Percentiles rank a stretch among this genome's conserved stretches.
Conservation (phyloP, 306 rosid genomes). For the Rosa rugosa region DNA sequence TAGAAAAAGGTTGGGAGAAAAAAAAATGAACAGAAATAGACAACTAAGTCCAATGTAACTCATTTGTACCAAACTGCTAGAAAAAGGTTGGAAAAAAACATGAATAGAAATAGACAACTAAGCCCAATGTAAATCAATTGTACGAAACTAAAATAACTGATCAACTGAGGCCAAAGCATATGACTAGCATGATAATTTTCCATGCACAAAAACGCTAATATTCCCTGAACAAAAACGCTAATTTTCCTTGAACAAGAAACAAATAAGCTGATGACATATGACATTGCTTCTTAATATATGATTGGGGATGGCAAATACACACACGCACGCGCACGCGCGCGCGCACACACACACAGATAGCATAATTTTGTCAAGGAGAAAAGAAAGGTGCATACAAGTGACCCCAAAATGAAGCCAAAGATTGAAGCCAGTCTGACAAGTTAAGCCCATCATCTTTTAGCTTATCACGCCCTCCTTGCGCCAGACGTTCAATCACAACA, state of each 20-base stretch:
- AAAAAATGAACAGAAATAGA: not conserved
- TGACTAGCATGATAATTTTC: not conserved
- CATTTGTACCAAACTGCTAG: not conserved
- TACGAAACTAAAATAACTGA: not conserved
- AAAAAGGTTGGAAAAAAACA: not conserved
- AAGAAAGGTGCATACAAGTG: conserved; percentile 76
- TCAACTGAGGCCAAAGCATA: not conserved
- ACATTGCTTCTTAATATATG: not conserved
- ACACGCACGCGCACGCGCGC: too few species aligned
- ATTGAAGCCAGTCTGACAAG: conserved; percentile 98
- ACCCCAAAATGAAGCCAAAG: conserved; percentile 99
- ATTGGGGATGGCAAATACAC: not conserved
- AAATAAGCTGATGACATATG: not conserved
- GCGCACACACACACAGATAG: not conserved
- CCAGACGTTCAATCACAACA: conserved; percentile 95
- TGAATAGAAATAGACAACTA: not conserved
- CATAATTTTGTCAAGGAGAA: not conserved
- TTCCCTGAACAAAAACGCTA: not conserved
- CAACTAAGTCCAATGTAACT: not conserved
- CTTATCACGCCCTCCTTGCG: conserved; percentile 93
- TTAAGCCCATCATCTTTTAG: conserved; percentile 97
- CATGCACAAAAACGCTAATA: not conserved
- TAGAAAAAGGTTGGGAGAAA: not conserved
- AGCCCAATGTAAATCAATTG: not conserved
- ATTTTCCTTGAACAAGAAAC: not conserved